phyloP scores from a whole-genome alignment of 805 yeast species.

The Candida sakaeoensis region DNA sequence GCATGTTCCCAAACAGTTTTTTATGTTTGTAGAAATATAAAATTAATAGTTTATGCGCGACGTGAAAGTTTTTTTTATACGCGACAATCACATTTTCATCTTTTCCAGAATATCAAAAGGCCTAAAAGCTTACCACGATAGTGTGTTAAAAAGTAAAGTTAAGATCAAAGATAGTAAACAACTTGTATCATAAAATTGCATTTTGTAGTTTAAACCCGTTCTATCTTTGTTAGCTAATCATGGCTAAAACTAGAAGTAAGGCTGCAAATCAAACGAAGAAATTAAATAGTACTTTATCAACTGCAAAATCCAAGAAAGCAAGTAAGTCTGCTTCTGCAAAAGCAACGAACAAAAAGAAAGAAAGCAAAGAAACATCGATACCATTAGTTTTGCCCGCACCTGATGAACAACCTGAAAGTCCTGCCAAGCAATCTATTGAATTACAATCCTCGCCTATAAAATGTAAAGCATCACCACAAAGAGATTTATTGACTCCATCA shows the following conservation, averaged over 20 bases:
- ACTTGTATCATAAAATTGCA: too few relatives aligned
- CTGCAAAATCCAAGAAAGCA: background rate
- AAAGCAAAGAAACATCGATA: background rate
- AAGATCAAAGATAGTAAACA: too few relatives aligned
- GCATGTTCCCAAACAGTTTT: too few relatives aligned
- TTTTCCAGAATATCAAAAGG: background rate
- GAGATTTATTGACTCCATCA: constrained; percentile 7
- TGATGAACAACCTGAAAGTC: background rate
- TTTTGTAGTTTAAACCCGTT: too few relatives aligned
- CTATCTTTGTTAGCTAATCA: background rate
- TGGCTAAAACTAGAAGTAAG: constrained; percentile 6
- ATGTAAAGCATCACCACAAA: background rate
- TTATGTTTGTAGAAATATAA: too few relatives aligned
- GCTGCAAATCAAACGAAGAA: constrained; percentile 4
- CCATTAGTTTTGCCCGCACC: background rate
- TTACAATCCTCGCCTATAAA: constrained; percentile 8
- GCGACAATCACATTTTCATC: background rate
- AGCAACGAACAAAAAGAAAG: background rate
- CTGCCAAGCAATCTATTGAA: constrained; percentile 1
- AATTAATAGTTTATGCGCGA: too few relatives aligned
- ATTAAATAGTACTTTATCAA: background rate
- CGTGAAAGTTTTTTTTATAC: background rate
- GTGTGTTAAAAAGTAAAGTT: too few relatives aligned
- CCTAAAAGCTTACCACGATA: background rate
- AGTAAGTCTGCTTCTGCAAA: background rate